Evolutionary conservation across 331 rosid genomes (phyloP), one percentile per base, ranked within the genome.

Genomic region (Acacia concinna): DNA sequence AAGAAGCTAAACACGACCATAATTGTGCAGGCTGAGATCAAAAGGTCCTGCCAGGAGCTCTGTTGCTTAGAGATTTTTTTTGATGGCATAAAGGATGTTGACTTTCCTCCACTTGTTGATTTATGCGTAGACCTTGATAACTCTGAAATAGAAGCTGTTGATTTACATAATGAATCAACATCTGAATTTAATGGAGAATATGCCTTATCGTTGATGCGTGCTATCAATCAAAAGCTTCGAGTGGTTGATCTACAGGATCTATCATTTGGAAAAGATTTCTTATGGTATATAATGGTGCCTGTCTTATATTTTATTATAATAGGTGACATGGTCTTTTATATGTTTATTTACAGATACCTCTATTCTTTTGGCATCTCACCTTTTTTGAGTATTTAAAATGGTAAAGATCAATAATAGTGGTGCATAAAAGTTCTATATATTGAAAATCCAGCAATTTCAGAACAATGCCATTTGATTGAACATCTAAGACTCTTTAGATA

Each of bases 61-160:
- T 84, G 94, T 79, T 81, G 75, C 86, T 71, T 90, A 80, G 90
- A 90, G 71, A 87, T 92, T 81, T 81, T 84, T 77, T 74, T 90
- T 68, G 90, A 87, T 80, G 85, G 86, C 63, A 87, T 92, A 14
- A 86, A 85, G 86, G 96, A 92, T 70, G 37, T 54, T 72, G 97
- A 92, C 74, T 85, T 89, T 81, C 87, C 69, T 68, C 92, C 97
- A 31, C 89, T 92, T 77, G 80, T 89, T 60, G 97, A 89, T 76
- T 21, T 88, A 77, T 93, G 89, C 77, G 65, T 52, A 81, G 81
- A 84, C 79, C 86, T 93, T 64, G 87, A 76, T 83, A 65, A 77
- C 79, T 86, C 90, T 62, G 94, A 86, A 79, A 81, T 92, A 46
- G 87, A 92, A 84, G 96, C 90, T 32, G 90, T 92, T 79, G 96